phyloP scores from a whole-genome alignment of 768 basidiomycete species.

The Lactifluus pinguis region DNA sequence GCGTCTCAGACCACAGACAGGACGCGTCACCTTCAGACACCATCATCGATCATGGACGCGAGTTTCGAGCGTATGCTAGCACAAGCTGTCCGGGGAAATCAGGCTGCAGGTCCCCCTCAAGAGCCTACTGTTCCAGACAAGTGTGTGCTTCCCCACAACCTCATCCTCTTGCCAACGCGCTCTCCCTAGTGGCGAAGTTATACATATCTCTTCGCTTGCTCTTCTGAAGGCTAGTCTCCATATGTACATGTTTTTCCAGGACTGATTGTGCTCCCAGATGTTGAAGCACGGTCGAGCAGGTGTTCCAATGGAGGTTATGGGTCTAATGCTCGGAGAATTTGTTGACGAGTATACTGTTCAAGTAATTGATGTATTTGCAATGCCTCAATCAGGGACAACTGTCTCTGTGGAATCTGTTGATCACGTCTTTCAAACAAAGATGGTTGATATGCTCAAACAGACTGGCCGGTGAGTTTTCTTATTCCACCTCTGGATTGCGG shows the following conservation, averaged over 20 bases:
- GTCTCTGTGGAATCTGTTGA: slow-evolving; percentile 98
- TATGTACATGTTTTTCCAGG: neutral
- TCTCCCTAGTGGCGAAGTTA: slow-evolving; percentile 70
- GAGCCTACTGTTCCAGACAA: slow-evolving; percentile 63
- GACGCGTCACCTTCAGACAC: slow-evolving; percentile 19
- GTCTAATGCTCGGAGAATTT: slow-evolving; percentile 94
- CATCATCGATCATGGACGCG: slow-evolving; percentile 22
- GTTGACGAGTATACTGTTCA: slow-evolving; percentile 96
- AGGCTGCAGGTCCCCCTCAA: slow-evolving; percentile 27
- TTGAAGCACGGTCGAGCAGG: slow-evolving; percentile 97
- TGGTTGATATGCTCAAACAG: slow-evolving; percentile 99
- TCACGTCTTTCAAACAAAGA: slow-evolving; percentile 96
- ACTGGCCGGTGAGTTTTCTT: slow-evolving; percentile 70
- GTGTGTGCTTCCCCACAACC: slow-evolving; percentile 31
- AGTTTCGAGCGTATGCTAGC: slow-evolving; percentile 29
- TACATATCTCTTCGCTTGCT: slow-evolving; percentile 96
- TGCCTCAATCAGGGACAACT: slow-evolving; percentile 97
- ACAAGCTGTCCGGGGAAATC: slow-evolving; percentile 23
- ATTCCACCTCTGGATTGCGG: neutral
- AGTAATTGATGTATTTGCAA: slow-evolving; percentile 95
- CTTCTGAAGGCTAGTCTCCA: slow-evolving; percentile 70
- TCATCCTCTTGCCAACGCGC: slow-evolving; percentile 5
- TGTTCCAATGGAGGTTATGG: slow-evolving; percentile 99
- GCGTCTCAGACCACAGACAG: neutral
- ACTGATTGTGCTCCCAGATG: slow-evolving; percentile 55